Evolutionary conservation across 2,329 filamentous ascomycete genomes (phyloP), one percentile per base, ranked within the genome.

Genomic region (Cylindrodendrum hubeiense): DNA sequence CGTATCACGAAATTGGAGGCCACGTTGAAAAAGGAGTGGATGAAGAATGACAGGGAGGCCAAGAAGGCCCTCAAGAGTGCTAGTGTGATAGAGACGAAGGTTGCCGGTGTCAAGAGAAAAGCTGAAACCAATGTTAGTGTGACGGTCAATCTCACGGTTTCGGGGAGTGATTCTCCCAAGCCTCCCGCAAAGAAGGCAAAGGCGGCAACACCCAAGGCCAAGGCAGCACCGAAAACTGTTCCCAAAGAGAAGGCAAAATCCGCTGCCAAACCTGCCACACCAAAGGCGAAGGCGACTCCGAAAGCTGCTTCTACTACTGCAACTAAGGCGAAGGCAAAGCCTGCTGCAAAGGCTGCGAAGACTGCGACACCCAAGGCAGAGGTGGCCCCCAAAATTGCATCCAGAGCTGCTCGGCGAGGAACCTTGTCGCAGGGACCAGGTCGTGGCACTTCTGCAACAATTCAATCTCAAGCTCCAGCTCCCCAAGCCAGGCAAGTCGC

Each of bases 21-120:
- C 2, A 83, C 85, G 52, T 73, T 90, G 76, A 89, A 86, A 79
- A 89, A 85, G 67, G 83, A 89, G 65, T 90, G 86, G 82, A 79
- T 79, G 2, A 83, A 82, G 66, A 82, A 81, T 24, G 83, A 87
- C 33, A 78, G 82, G 17, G 86, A 85, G 67, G 80, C 83, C 0
- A 87, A 83, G 74, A 83, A 81, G 53, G 72, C 71, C 9, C 5
- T 52, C 50, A 63, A 62, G 15, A 19, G 44, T n/a, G 21, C n/a
- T 8, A 17, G 9, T 15, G 24, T 5, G 2, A 39, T 44, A 9
- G 54, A 41, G n/a, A 50, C 43, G 5, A 67, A 56, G 43, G 51
- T 28, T 3, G 26, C 59, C 1, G 67, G 71, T 9, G 63, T 68
- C 21, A 82, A 81, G 68, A 74, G 80, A 67, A 77, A 72, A 52